These are phyloP conservation scores for Arabis hirsuta DNA, from an alignment of 345 rosid genomes.

Conservation along the genomic window DNA sequence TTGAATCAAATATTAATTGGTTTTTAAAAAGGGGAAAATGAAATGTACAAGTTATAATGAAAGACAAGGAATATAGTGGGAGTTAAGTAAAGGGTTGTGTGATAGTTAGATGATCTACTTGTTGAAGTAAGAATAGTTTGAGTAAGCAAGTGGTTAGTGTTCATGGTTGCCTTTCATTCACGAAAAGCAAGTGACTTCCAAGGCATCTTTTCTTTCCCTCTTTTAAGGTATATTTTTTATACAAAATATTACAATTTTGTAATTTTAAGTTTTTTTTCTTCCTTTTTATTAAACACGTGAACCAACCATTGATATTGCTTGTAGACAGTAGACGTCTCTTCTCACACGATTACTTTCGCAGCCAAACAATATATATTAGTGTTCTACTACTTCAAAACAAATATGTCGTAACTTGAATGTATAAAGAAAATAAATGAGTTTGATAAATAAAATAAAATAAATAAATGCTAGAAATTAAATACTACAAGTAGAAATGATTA, in stretches of 20 bases:
- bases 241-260: neutral
- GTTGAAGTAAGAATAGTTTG: slow-evolving; percentile 78
- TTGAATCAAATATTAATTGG: neutral
- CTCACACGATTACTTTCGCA: slow-evolving; percentile 31
- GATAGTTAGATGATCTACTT: slow-evolving; percentile 51
- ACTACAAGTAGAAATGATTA: too few species aligned
- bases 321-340: slow-evolving; percentile 32
- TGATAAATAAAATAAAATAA: too few species aligned
- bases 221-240: slow-evolving; percentile 29
- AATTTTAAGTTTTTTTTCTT: neutral
- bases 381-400: slow-evolving; percentile 18
- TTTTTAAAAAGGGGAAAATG: slow-evolving; percentile 23
- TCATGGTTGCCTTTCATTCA: slow-evolving; percentile 87
- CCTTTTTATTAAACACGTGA: slow-evolving; percentile 43
- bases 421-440: neutral
- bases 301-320: slow-evolving; percentile 45
- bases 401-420: neutral
- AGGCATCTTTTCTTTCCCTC: slow-evolving; percentile 55
- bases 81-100: slow-evolving; percentile 48
- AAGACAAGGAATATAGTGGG: slow-evolving; percentile 37
- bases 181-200: slow-evolving; percentile 78
- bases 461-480: too few species aligned
- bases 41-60: slow-evolving; percentile 40
- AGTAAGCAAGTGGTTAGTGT: slow-evolving; percentile 84
- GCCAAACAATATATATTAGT: slow-evolving; percentile 13